These are phyloP conservation scores for Martiniozyma abietophila DNA, from an alignment of 805 yeast genomes.

Conservation along the genomic window DNA sequence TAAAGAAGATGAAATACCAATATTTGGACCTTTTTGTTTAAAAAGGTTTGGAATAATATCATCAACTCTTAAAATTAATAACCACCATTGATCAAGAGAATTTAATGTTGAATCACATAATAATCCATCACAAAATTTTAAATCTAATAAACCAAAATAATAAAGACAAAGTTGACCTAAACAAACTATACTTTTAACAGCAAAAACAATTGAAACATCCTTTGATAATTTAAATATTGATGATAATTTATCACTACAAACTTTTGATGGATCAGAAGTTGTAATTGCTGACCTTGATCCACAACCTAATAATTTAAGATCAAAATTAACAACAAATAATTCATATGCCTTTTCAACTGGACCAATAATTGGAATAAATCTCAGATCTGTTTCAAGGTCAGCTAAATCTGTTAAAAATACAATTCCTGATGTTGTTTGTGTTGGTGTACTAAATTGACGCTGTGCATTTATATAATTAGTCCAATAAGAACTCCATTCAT, in stretches of 20 bases:
- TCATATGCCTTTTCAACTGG: constrained; percentile 36
- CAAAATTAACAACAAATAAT: constrained; percentile 62
- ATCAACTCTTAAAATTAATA: constrained; percentile 30
- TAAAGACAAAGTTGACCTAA: constrained; percentile 67
- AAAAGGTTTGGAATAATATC: constrained; percentile 13
- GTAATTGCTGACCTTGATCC: constrained; percentile 78
- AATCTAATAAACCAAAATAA: constrained; percentile 67
- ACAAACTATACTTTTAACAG: constrained; percentile 65
- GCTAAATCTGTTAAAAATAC: constrained; percentile 80
- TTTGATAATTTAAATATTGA: constrained; percentile 56
- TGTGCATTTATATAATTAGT: constrained; percentile 59
- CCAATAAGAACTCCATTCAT: no score
- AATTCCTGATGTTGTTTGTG: constrained; percentile 48
- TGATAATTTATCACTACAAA: constrained; percentile 73
- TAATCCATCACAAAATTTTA: constrained; percentile 72
- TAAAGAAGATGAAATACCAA: constrained; percentile 38
- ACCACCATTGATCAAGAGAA: constrained; percentile 81
- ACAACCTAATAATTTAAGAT: constrained; percentile 69
- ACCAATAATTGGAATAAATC: constrained; percentile 62
- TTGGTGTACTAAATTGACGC: constrained; percentile 58
- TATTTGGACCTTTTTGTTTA: constrained; percentile 16
- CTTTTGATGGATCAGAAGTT: constrained; percentile 61
- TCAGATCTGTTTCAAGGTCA: constrained; percentile 56
- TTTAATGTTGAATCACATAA: constrained; percentile 68
- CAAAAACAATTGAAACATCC: constrained; percentile 48